Percentiles rank a stretch among this genome's conserved stretches.
Evolutionary conservation across 139 green algal genomes (phyloP).

Genomic region (Diplosphaera chodatii): DNA sequence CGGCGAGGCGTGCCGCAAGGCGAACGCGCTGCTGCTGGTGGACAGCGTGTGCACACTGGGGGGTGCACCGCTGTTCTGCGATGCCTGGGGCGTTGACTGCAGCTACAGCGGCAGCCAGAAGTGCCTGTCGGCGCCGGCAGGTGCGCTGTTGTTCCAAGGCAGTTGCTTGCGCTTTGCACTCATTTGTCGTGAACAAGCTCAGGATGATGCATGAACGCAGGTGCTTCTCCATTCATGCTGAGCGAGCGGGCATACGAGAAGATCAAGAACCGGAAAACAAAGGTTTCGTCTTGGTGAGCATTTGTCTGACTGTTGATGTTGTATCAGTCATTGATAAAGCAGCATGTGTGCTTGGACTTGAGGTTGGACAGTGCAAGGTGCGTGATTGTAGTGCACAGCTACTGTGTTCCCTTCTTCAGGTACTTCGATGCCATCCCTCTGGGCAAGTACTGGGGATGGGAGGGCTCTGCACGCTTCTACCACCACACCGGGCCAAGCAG

Average conservation of each 20-base stretch:
- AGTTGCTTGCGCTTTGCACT: too few species aligned
- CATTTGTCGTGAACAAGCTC: too few species aligned
- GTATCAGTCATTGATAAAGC: too few species aligned
- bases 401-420: not conserved
- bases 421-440: not conserved
- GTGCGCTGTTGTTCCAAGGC: constrained; percentile 4
- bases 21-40: constrained; percentile 70
- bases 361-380: not conserved
- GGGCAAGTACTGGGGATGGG: constrained; percentile 48
- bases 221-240: constrained; percentile 57
- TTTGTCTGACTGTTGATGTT: constrained; percentile 45
- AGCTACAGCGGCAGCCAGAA: constrained; percentile 81
- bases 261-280: constrained; percentile 57
- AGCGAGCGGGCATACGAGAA: constrained; percentile 57
- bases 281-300: constrained; percentile 62
- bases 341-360: too few species aligned
- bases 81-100: constrained; percentile 64
- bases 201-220: too few species aligned
- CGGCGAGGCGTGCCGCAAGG: constrained; percentile 58
- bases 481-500: constrained; percentile 55
- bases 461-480: constrained; percentile 46
- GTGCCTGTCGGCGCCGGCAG: constrained; percentile 56
- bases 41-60: constrained; percentile 81
- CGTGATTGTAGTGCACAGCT: too few species aligned
- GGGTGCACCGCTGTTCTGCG: constrained; percentile 58